Base-by-base conservation (phyloP, 2,329 filamentous ascomycete species). In the Xylariaceae sp. region DNA sequence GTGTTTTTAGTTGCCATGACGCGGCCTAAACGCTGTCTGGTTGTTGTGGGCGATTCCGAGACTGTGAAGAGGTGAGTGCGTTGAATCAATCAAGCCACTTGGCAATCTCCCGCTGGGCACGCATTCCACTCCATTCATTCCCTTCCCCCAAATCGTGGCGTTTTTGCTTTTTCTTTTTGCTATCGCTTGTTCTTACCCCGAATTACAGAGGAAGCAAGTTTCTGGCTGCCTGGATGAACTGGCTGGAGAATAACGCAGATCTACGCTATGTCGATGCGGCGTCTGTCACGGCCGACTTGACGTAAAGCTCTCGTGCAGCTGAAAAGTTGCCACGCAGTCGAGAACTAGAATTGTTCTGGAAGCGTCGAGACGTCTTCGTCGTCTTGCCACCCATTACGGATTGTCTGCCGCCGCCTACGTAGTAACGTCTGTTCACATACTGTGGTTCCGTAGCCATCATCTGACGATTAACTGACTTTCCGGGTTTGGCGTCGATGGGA, bases 1-100 rank as follows among this genome's bases (percentile, higher is more conserved):
- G 68, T 30, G 23, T 59, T 49, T 35, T 18, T 35, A 96, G 92
- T 97, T 67, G 93, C 94, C 56, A 97, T 99, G 92, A 99, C 94
- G 63, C 85, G 94, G 65, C 91, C 94, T 4, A 93, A 89, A 77
- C 84, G 94, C 67, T 93, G 94, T 71, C 80, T 99, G 49, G 94
- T 90, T 63, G 83, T 99, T 15, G 88, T 97, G 68, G 94, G 93
- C 50, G 94, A 99, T 74, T 94, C 91, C 60, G 94, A 97, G 73
- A 97, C 93, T 2, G 90, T 96, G 57, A 87, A 88, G 74, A 86
- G 83, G 89, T 96, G 79, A 83, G 89, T 45, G 15, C 3, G 17
- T 18, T 18, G 17, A 18, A 18, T 18, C 17, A 18, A 30, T 30
- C 23, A 30, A 51, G 51, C 85, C 61, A 61, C 61, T 51, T 64